Evolutionary conservation across 805 yeast genomes (phyloP).

Genomic region (Cyberlindnera misumaiensis): DNA sequence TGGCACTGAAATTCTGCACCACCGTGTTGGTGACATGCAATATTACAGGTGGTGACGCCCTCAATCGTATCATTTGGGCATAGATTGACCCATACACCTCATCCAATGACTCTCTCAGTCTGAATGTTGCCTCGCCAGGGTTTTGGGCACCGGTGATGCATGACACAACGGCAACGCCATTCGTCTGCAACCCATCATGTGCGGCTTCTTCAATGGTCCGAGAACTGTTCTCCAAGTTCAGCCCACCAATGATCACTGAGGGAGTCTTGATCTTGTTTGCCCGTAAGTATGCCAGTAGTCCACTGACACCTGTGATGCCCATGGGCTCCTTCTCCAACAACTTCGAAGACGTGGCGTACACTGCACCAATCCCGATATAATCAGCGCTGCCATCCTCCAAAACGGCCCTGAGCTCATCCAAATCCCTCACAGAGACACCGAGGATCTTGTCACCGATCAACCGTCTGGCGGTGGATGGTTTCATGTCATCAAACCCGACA

Average conservation of each 20-base stretch:
- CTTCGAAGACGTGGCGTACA: slow-evolving; percentile 71
- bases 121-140: slow-evolving; percentile 45
- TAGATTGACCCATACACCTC: slow-evolving; percentile 17
- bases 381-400: slow-evolving; percentile 7
- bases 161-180: slow-evolving; percentile 86
- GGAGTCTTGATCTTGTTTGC: slow-evolving; percentile 32
- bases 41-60: slow-evolving; percentile 46
- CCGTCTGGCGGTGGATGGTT: slow-evolving; percentile 42
- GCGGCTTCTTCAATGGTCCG: slow-evolving; percentile 37
- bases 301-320: slow-evolving; percentile 64
- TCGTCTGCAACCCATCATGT: slow-evolving; percentile 39
- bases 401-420: slow-evolving; percentile 40
- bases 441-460: slow-evolving; percentile 70
- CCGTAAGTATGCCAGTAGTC: slow-evolving; percentile 43
- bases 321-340: slow-evolving; percentile 46
- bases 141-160: slow-evolving; percentile 63
- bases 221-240: slow-evolving; percentile 55
- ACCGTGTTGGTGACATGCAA: slow-evolving; percentile 88
- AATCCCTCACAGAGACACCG: slow-evolving; percentile 68
- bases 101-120: slow-evolving; percentile 26
- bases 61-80: no score
- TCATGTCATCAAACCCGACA: slow-evolving; percentile 89
- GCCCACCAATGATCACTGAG: slow-evolving; percentile 77
- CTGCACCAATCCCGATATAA: slow-evolving; percentile 80
- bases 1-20: slow-evolving; percentile 85